A percentile compares a stretch with the other conserved stretches of the same genome.
Conservation (phyloP, 441 rosid genomes). For the Metrosideros polymorpha region DNA sequence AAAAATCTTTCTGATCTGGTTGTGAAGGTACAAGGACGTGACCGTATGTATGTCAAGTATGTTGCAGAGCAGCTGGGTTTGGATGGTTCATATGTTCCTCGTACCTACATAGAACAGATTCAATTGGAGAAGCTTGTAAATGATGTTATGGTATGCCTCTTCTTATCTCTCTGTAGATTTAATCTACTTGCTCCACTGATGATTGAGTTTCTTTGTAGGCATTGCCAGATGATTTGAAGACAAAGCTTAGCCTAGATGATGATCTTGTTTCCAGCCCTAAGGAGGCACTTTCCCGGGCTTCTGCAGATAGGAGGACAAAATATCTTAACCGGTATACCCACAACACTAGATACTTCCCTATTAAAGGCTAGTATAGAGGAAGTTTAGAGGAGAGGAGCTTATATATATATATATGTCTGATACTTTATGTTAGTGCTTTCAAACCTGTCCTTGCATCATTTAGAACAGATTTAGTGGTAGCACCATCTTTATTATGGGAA, state of each 20-base stretch:
- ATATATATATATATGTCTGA: not conserved
- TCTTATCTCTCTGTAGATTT: not conserved
- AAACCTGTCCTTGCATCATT: not conserved
- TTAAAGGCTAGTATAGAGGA: not conserved
- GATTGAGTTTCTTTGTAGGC: conserved; percentile 51
- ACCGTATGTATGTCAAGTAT: conserved; percentile 53
- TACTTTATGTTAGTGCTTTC: not conserved
- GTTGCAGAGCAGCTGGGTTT: conserved; percentile 76
- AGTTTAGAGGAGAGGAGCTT: not conserved
- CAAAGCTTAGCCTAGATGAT: conserved; percentile 87
- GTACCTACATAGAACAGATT: conserved; percentile 95
- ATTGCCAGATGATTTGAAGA: conserved; percentile 87
- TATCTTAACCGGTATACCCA: conserved; percentile 75
- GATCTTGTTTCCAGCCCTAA: conserved; percentile 86
- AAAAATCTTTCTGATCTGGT: conserved; percentile 4
- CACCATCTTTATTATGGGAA: not conserved
- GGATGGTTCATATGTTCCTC: conserved; percentile 90
- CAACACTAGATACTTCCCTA: not conserved
- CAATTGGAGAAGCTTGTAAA: conserved; percentile 97
- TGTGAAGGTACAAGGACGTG: conserved; percentile 93
- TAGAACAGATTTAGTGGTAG: not conserved
- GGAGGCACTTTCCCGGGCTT: conserved; percentile 95
- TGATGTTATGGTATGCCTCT: conserved; percentile 80
- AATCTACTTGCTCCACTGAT: conserved; percentile 18
- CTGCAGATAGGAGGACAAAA: conserved; percentile 86